A percentile compares a stretch with the other conserved stretches of the same genome.
Conservation (phyloP, 2,329 filamentous ascomycete genomes). For the Fonsecaea nubica region DNA sequence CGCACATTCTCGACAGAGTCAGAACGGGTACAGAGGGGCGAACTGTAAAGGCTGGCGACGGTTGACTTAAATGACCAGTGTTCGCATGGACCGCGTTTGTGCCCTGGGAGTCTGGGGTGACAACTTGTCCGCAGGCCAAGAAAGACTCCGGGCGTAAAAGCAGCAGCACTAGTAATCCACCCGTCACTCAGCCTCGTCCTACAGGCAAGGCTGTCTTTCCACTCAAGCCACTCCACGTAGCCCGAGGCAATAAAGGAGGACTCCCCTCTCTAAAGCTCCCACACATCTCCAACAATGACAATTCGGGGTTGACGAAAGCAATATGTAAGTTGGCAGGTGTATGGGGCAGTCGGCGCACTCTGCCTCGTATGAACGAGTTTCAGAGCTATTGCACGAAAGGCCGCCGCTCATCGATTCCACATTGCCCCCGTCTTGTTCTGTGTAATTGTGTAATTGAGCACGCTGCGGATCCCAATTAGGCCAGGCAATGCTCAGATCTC, state of each 20-base stretch:
- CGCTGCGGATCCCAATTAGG: background rate
- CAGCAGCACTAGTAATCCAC: background rate
- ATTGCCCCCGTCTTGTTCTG: too few species aligned
- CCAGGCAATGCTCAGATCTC: conserved; percentile 9
- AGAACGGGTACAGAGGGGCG: background rate
- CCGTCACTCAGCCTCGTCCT: background rate
- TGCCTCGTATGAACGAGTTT: background rate
- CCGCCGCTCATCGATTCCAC: background rate
- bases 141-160: background rate
- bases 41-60: background rate
- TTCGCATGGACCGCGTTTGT: background rate
- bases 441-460: background rate
- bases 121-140: conserved; percentile 8
- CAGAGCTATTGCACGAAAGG: background rate
- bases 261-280: background rate
- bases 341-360: background rate
- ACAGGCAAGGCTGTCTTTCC: background rate
- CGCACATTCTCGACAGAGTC: background rate
- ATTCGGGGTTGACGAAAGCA: background rate
- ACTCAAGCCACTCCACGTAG: background rate
- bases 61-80: background rate
- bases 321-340: background rate
- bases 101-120: background rate
- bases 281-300: background rate
- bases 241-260: background rate